These are phyloP conservation scores for Globisporangium radiosum DNA, from an alignment of 352 stramenopile species.

Conservation along the genomic window DNA sequence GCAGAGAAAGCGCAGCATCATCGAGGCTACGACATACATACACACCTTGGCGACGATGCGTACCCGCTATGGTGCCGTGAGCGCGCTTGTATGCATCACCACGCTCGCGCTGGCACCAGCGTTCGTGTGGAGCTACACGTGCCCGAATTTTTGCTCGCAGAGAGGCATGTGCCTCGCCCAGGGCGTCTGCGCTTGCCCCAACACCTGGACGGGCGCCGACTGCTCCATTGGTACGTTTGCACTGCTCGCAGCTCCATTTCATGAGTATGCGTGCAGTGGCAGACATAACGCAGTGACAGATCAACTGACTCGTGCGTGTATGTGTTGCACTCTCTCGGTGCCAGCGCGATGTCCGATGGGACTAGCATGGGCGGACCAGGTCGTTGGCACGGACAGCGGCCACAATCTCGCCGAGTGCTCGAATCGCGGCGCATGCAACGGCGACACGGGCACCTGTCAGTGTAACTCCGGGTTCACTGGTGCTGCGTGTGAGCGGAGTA, in stretches of 20 bases:
- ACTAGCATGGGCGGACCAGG: slow-evolving; percentile 64
- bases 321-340: neutral
- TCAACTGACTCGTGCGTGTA: neutral
- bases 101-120: neutral
- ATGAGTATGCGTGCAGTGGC: too few species aligned
- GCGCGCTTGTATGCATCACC: neutral
- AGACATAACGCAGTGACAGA: too few species aligned
- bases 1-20: too few species aligned
- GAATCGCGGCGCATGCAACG: slow-evolving; percentile 70
- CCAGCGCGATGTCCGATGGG: slow-evolving; percentile 56
- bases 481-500: slow-evolving; percentile 70
- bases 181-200: slow-evolving; percentile 48
- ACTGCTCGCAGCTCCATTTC: too few species aligned
- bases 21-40: too few species aligned
- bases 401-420: slow-evolving; percentile 87
- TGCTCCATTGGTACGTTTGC: slow-evolving; percentile 42
- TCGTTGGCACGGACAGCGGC: slow-evolving; percentile 45
- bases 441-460: slow-evolving; percentile 44
- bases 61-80: neutral
- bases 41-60: neutral
- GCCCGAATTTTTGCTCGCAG: slow-evolving; percentile 64
- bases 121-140: slow-evolving; percentile 27
- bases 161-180: slow-evolving; percentile 54
- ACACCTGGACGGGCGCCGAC: slow-evolving; percentile 38
- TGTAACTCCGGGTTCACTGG: slow-evolving; percentile 75